phyloP scores from a whole-genome alignment of 2,329 filamentous ascomycete genomes.

The Botryotinia convoluta region DNA sequence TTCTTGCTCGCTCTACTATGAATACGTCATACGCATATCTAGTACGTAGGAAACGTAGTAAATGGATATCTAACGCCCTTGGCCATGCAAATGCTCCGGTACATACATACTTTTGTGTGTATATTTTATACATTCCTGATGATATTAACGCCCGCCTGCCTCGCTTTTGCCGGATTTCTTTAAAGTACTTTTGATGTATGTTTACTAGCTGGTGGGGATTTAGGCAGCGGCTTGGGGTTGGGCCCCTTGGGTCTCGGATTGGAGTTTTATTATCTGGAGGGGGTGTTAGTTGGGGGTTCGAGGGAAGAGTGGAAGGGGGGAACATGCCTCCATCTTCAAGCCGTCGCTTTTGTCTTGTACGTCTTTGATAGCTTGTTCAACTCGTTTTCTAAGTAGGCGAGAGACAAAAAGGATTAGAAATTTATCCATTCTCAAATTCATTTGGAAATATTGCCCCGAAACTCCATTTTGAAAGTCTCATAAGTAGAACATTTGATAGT shows the following conservation, averaged over 20 bases:
- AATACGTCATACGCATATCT: not conserved
- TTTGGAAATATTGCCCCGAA: not conserved
- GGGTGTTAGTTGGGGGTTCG: not conserved
- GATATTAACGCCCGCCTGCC: conserved; percentile 1
- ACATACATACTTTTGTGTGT: not conserved
- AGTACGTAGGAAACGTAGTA: not conserved
- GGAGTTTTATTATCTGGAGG: conserved; percentile 19
- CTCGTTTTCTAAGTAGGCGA: conserved; percentile 52
- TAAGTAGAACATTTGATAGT: not conserved
- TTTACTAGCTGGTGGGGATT: not conserved
- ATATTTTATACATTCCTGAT: conserved; percentile 2
- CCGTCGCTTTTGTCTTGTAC: conserved; percentile 63
- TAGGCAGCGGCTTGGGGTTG: conserved; percentile 5
- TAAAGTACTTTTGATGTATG: not conserved
- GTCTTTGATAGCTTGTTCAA: conserved; percentile 63
- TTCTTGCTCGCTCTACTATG: not conserved
- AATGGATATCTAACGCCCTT: conserved; percentile 4
- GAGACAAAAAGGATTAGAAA: not conserved
- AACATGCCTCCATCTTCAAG: conserved; percentile 60
- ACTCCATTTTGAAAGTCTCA: not conserved
- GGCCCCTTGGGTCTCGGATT: conserved; percentile 12
- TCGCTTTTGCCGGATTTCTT: not conserved
- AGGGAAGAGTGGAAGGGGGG: not conserved
- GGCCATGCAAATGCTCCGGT: conserved; percentile 8
- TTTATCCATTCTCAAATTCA: not conserved